Base-by-base conservation (phyloP, 495 filamentous ascomycete genomes). In the Terfezia claveryi region DNA sequence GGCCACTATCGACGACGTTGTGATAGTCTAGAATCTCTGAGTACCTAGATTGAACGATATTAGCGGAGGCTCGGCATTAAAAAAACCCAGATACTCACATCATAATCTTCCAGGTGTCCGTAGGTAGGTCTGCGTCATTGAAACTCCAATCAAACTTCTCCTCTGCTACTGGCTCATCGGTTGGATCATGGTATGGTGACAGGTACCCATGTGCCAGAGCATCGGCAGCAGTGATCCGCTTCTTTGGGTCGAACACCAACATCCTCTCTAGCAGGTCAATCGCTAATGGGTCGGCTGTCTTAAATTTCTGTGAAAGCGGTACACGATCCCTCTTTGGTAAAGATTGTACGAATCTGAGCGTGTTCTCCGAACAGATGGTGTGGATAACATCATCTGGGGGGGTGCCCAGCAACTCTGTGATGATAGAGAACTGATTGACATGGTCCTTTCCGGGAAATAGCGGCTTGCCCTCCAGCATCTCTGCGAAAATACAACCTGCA, bases 71-170 rank as follows among this genome's bases (percentile, higher is more conserved):
- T 8, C 6, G 4, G 10, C 46, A 9, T 37, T 14, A 36, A 41
- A 46, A 51, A 27, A 12, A 4, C 23, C 11, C 50, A 51, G 17
- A 12, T 32, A 66, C 81, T 61, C 75, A 96, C 91, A 98, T 98
- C 91, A 96, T 98, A 66, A 98, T 95, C 71, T 96, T 96, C 91
- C 91, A 98, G n/a, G 92, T 94, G 63, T 98, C 91, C 44, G 96
- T 87, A 0, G 91, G 91, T 56, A 98, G 70, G 71, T 98, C 91
- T 37, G 91, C 92, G 66, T 98, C 89, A 67, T 95, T 98, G 71
- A 98, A 98, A n/a, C 87, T 94, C 91, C 91, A 98, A 67, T 98
- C 91, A 63, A 98, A 98, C 71, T 92, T 96, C 74, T 95, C 89
- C 56, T 93, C 85, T 23, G 91, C 85, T 11, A 85, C 83, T 8